phyloP scores from a whole-genome alignment of 805 yeast genomes.

The Schwanniomyces yamadae region DNA sequence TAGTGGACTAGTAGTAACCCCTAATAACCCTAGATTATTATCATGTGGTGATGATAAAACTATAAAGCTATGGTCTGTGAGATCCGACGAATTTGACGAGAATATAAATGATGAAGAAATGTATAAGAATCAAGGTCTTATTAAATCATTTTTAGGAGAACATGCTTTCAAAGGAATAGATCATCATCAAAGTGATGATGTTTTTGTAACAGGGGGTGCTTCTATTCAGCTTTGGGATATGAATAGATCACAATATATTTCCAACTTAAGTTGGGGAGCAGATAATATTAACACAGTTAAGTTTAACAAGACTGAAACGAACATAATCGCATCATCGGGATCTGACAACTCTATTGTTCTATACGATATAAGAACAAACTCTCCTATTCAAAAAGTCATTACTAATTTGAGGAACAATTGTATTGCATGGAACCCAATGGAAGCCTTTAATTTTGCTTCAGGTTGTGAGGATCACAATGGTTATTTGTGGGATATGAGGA shows the following conservation, averaged over 20 bases:
- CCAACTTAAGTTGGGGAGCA: conserved; percentile 92
- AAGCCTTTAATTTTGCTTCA: conserved; percentile 88
- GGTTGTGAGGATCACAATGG: conserved; percentile 94
- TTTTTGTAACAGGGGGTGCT: conserved; percentile 92
- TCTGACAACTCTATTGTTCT: conserved; percentile 87
- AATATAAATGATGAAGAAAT: conserved; percentile 29
- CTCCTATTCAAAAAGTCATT: conserved; percentile 89
- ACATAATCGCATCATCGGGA: conserved; percentile 77
- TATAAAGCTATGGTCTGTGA: conserved; percentile 10
- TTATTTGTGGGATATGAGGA: conserved; percentile 95
- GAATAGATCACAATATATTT: conserved; percentile 70
- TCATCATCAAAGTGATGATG: conserved; percentile 70
- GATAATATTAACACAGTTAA: conserved; percentile 81
- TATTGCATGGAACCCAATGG: conserved; percentile 96
- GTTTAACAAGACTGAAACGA: conserved; percentile 88
- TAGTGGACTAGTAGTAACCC: conserved; percentile 65
- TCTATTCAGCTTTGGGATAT: conserved; percentile 90
- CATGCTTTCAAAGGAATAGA: conserved; percentile 84
- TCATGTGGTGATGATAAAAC: conserved; percentile 87
- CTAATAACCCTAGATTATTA: conserved; percentile 42
- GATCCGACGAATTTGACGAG: conserved; percentile 47
- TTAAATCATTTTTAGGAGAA: conserved; percentile 79
- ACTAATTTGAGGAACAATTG: conserved; percentile 81
- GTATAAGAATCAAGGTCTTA: conserved; percentile 49
- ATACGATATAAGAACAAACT: conserved; percentile 85